A percentile compares a stretch with the other conserved stretches of the same genome.
phyloP scores from a whole-genome alignment of 2,329 filamentous ascomycete genomes.

The Tolypocladium paradoxum region DNA sequence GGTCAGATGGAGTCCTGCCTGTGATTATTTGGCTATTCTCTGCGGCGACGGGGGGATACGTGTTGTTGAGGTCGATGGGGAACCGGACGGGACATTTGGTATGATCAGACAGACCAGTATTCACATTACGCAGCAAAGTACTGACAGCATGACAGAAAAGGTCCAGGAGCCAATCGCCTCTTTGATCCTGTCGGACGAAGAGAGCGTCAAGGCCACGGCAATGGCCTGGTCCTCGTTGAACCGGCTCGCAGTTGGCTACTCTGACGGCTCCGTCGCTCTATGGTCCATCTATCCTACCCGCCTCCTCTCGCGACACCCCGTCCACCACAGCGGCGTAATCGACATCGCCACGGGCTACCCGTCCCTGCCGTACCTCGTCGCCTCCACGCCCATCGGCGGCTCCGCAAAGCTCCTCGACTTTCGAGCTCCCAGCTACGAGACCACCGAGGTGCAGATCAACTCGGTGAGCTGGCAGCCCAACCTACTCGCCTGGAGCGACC shows the following conservation, averaged over 20 bases:
- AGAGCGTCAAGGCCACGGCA: constrained; percentile 36
- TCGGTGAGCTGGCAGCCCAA: constrained; percentile 41
- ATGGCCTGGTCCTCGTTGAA: constrained; percentile 46
- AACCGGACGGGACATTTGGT: constrained; percentile 30
- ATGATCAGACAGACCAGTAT: constrained; percentile 8
- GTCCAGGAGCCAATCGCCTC: constrained; percentile 32
- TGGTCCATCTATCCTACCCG: constrained; percentile 43
- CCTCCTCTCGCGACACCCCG: constrained; percentile 38
- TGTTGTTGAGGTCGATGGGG: constrained; percentile 26
- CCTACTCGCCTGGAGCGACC: constrained; percentile 43
- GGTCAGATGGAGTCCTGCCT: constrained; percentile 43
- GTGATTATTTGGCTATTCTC: constrained; percentile 35
- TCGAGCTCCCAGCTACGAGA: constrained; percentile 38
- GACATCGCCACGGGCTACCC: constrained; percentile 47
- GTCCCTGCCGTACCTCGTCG: constrained; percentile 43
- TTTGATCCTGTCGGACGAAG: constrained; percentile 34
- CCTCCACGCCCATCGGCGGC: constrained; percentile 43
- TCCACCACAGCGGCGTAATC: constrained; percentile 43
- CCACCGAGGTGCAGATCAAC: constrained; percentile 40
- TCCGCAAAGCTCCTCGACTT: constrained; percentile 42
- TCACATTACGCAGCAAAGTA: background rate
- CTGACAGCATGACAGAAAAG: constrained; percentile 27
- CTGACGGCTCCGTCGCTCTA: constrained; percentile 43
- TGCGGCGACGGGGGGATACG: constrained; percentile 40
- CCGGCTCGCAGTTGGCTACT: constrained; percentile 42